Conservation (phyloP, 23 red algal genomes). For the Pyropia haitanensis region DNA sequence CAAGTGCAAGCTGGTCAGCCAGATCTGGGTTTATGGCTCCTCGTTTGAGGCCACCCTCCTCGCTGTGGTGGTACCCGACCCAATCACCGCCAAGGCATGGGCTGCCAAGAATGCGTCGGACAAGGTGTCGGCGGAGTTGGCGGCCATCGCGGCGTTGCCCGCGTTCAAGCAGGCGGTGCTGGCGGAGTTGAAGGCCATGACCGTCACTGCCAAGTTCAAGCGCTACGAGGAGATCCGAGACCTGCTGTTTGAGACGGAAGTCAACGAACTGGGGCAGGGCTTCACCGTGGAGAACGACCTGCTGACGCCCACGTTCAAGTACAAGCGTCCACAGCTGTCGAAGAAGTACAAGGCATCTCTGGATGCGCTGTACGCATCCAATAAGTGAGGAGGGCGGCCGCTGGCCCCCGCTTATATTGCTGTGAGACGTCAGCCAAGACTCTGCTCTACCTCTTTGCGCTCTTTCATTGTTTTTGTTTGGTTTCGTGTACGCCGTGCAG, state of each 20-base stretch:
- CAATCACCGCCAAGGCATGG: slow-evolving; percentile 44
- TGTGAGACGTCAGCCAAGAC: too few relatives aligned
- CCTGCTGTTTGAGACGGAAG: slow-evolving; percentile 65
- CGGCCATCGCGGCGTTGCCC: slow-evolving; percentile 31
- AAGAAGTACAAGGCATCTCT: slow-evolving; percentile 52
- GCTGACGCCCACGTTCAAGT: slow-evolving; percentile 89
- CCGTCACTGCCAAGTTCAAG: slow-evolving; percentile 46
- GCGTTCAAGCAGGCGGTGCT: slow-evolving; percentile 63
- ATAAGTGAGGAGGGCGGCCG: too few relatives aligned
- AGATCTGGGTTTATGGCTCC: slow-evolving; percentile 92
- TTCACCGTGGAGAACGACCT: slow-evolving; percentile 86
- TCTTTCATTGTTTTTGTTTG: too few relatives aligned
- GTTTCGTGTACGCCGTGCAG: too few relatives aligned
- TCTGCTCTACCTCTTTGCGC: too few relatives aligned
- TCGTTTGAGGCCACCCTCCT: slow-evolving; percentile 49
- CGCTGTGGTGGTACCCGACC: slow-evolving; percentile 78
- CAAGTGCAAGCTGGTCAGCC: slow-evolving; percentile 72
- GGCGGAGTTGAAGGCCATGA: slow-evolving; percentile 45
- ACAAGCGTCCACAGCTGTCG: slow-evolving; percentile 74
- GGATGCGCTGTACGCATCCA: slow-evolving; percentile 59
- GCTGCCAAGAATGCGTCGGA: slow-evolving; percentile 25
- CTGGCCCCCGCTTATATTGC: too few relatives aligned
- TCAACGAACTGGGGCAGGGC: slow-evolving; percentile 78
- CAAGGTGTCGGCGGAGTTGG: slow-evolving; percentile 6
- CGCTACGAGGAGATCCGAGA: slow-evolving; percentile 72